These are phyloP conservation scores for Aquanectria penicillioides DNA, from an alignment of 2,329 filamentous ascomycete species.

Conservation along the genomic window DNA sequence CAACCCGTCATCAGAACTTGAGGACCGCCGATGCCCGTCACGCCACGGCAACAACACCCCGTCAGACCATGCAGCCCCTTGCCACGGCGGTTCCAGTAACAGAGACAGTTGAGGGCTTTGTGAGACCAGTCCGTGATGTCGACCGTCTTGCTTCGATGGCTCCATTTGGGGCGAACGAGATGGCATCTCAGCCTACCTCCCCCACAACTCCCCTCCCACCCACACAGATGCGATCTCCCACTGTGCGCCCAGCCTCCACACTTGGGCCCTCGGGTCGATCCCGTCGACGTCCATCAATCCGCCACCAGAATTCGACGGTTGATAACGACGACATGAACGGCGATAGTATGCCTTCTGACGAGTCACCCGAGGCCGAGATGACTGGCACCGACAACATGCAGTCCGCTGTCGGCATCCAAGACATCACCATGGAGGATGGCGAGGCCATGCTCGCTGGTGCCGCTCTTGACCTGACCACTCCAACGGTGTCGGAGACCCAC, in stretches of 20 bases:
- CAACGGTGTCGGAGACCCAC: conserved; percentile 79
- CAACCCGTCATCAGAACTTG: conserved; percentile 60
- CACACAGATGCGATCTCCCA: conserved; percentile 66
- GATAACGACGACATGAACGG: conserved; percentile 88
- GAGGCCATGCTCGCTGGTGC: conserved; percentile 82
- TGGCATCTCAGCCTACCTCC: conserved; percentile 90
- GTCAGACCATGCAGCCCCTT: conserved; percentile 68
- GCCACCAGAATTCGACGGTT: conserved; percentile 90
- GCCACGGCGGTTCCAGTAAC: conserved; percentile 73
- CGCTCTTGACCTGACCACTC: conserved; percentile 78
- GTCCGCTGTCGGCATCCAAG: conserved; percentile 84
- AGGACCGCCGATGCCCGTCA: conserved; percentile 62
- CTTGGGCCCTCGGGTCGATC: conserved; percentile 64
- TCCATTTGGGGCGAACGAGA: conserved; percentile 72
- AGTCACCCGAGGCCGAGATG: conserved; percentile 79
- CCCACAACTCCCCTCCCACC: conserved; percentile 85
- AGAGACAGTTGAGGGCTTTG: conserved; percentile 77
- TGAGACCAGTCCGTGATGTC: conserved; percentile 82
- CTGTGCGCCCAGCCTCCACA: conserved; percentile 62
- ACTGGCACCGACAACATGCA: conserved; percentile 84
- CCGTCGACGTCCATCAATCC: conserved; percentile 82
- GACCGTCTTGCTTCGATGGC: conserved; percentile 88
- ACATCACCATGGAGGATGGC: conserved; percentile 81
- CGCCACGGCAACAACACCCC: conserved; percentile 59
- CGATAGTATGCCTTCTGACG: conserved; percentile 84